Conservation (phyloP, 2,329 filamentous ascomycete genomes). For the Pseudogymnoascus sp. region DNA sequence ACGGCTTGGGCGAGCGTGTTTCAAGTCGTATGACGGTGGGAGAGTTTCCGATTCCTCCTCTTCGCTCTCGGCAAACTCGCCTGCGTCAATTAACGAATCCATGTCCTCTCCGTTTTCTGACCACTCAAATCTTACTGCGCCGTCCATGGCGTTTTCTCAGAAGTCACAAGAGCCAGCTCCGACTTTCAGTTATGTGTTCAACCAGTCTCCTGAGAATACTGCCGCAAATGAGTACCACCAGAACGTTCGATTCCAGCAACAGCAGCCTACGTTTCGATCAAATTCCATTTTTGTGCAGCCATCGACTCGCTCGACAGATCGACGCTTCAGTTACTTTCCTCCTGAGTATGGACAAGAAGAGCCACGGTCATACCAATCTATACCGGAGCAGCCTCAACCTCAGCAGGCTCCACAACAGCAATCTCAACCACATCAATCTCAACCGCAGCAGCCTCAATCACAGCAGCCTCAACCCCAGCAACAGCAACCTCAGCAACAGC, state of each 20-base stretch:
- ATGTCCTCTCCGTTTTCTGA: conserved; percentile 41
- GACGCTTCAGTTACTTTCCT: conserved; percentile 57
- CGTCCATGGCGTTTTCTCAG: conserved; percentile 35
- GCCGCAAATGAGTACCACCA: conserved; percentile 19
- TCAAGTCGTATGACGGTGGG: conserved; percentile 74
- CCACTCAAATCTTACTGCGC: conserved; percentile 31
- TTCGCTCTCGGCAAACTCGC: conserved; percentile 38
- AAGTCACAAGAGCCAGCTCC: conserved; percentile 33
- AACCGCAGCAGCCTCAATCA: background rate
- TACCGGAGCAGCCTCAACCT: background rate
- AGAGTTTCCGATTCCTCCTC: conserved; percentile 39
- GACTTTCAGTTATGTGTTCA: conserved; percentile 52
- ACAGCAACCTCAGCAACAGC: background rate
- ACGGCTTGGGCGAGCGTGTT: conserved; percentile 76
- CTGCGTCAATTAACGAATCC: conserved; percentile 34
- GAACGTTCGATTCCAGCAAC: conserved; percentile 23
- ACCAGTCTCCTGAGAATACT: conserved; percentile 44
- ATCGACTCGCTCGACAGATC: conserved; percentile 43
- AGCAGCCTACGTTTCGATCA: conserved; percentile 50
- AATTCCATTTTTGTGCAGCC: conserved; percentile 60
- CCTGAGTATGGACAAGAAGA: conserved; percentile 36
- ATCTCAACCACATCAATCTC: background rate
- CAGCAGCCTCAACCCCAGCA: background rate
- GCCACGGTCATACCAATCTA: background rate
- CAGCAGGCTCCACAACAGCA: background rate